Evolutionary conservation across 2,329 filamentous ascomycete species (phyloP), one percentile per base, ranked within the genome.

Genomic region (Didymella sp.): DNA sequence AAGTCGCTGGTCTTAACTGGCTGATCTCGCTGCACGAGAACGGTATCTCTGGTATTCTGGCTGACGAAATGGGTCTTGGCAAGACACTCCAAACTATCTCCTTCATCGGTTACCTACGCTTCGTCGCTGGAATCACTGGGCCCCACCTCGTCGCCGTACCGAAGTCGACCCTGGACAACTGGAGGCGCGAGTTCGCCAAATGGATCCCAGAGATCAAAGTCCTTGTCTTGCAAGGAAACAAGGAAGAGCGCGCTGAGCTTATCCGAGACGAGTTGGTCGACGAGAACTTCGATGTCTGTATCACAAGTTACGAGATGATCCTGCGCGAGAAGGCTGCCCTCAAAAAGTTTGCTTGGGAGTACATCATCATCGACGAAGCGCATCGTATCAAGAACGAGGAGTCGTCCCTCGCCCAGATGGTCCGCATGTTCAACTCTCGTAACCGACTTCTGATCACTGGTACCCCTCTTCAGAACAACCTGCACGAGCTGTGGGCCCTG

Each of bases 351-450:
- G 93, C 95, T 0, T 99, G 95, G 95, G 94, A 99, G 76, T 99
- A 99, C 78, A 99, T 99, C 77, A 96, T 99, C 67, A 96, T 99
- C 63, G 95, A 99, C 70, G 95, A 99, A 72, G 89, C 95, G 2
- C 95, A 99, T 77, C 92, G 95, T 59, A 99, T 99, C 85, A 99
- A 99, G 82, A 99, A 99, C 77, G 95, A 99, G 74, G 92, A 98
- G 76, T 99, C 95, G 0, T 97, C 95, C 0, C 83, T 99, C 3
- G 93, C 95, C 3, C 94, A 98, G 72, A 96, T 98, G 65, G 96
- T 99, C 63, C 91, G 95, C 66, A 81, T 97, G 50, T 99, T 99
- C 82, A 91, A 93, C 78, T 99, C 95, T 5, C 87, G 95, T 73
- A 98, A 98, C 75, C 89, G 95, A 48, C 84, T 99, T 28, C 84